Percentiles rank a stretch among this genome's conserved stretches.
These are phyloP conservation scores for Pelargonium citronellum DNA, from an alignment of 441 rosid genomes.

Conservation along the genomic window DNA sequence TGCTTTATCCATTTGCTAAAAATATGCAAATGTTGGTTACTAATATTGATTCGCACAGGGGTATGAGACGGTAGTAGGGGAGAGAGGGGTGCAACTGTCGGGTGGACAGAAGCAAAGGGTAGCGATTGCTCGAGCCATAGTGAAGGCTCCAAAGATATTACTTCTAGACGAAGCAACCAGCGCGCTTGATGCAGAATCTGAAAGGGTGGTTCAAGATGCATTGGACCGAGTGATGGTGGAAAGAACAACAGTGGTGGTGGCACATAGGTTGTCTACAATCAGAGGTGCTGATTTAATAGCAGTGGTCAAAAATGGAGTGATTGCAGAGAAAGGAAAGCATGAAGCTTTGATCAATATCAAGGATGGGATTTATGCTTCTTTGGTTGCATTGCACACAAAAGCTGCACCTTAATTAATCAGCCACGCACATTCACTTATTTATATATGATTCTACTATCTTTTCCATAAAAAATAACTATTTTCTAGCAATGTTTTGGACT, in stretches of 20 bases:
- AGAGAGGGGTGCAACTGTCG: conserved; percentile 64
- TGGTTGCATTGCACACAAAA: conserved; percentile 40
- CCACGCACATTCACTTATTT: background rate
- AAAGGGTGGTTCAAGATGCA: conserved; percentile 62
- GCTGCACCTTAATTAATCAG: background rate
- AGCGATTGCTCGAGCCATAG: conserved; percentile 67
- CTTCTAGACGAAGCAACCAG: conserved; percentile 67
- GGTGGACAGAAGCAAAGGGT: conserved; percentile 74
- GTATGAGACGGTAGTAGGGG: conserved; percentile 56
- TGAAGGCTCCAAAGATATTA: conserved; percentile 49
- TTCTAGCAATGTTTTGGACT: too few relatives aligned
- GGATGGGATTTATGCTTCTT: conserved; percentile 57
- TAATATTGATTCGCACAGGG: conserved; percentile 35
- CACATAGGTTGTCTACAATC: conserved; percentile 55
- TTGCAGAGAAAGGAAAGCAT: conserved; percentile 60
- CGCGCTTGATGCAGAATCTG: conserved; percentile 62
- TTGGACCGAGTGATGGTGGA: conserved; percentile 49
- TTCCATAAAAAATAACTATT: too few relatives aligned
- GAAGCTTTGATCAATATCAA: conserved; percentile 39
- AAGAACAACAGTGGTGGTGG: conserved; percentile 57
- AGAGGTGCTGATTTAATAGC: conserved; percentile 54
- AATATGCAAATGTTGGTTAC: too few relatives aligned
- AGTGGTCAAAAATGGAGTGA: conserved; percentile 52
- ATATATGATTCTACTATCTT: too few relatives aligned
- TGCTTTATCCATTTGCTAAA: too few relatives aligned